Conservation (phyloP, 1,284 basidiomycete genomes). For the Boletus sp. region DNA sequence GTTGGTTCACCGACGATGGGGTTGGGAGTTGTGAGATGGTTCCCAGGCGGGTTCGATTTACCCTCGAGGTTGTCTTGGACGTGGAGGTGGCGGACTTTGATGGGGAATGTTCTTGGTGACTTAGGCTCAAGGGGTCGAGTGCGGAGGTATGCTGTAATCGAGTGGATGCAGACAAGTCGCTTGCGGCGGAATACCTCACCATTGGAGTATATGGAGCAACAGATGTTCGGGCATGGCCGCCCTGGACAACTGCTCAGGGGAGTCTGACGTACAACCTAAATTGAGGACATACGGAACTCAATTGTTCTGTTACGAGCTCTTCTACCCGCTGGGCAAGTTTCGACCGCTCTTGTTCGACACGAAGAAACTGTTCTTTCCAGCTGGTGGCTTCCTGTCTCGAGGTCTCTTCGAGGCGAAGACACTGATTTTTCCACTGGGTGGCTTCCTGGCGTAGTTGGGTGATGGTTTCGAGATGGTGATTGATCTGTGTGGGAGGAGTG, state of each 20-base stretch:
- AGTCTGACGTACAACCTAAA: constrained; percentile 17
- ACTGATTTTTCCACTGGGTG: constrained; percentile 66
- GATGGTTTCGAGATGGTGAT: constrained; percentile 58
- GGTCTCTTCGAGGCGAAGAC: constrained; percentile 47
- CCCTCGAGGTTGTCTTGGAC: constrained; percentile 12
- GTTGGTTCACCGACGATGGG: constrained; percentile 32
- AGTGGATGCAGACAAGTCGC: constrained; percentile 19
- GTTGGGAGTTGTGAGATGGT: constrained; percentile 29
- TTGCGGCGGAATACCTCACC: constrained; percentile 15
- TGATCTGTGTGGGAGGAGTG: constrained; percentile 37
- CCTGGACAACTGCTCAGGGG: constrained; percentile 19
- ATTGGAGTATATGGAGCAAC: constrained; percentile 26
- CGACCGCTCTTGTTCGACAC: constrained; percentile 60
- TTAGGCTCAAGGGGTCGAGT: constrained; percentile 14
- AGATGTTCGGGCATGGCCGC: constrained; percentile 23
- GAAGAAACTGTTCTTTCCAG: constrained; percentile 70
- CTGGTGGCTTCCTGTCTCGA: constrained; percentile 46
- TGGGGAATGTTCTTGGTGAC: constrained; percentile 11
- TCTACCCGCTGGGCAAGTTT: constrained; percentile 52
- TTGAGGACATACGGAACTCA: constrained; percentile 34
- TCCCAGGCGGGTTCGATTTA: constrained; percentile 11
- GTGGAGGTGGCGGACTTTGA: constrained; percentile 15
- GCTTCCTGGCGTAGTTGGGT: constrained; percentile 57
- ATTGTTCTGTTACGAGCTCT: constrained; percentile 49
- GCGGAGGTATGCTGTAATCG: constrained; percentile 18